Evolutionary conservation across 2,329 filamentous ascomycete species (phyloP), one percentile per base, ranked within the genome.

Genomic region (Aspergillus costaricaensis): DNA sequence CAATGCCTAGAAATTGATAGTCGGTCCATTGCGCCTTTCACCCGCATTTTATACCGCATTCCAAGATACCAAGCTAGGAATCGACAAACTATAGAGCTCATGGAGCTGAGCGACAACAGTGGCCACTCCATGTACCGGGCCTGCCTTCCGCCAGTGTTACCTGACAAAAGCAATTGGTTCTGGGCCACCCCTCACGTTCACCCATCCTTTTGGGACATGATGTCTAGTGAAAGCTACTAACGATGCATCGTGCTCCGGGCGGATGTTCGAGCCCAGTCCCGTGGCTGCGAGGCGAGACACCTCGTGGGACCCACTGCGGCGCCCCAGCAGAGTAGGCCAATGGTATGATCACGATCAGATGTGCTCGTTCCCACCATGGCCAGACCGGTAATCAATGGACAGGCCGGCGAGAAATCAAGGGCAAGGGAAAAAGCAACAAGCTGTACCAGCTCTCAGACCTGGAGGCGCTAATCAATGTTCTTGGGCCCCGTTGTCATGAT

Each of bases 281-380:
- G 47, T 30, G 47, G 47, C n/a, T 50, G 47, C 47, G 47, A 50
- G 47, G 47, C 47, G 47, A 50, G 25, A 50, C 47, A 50, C 47
- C 47, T 50, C 47, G 47, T 50, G 47, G 47, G 47, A 50, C 47
- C 47, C 47, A 12, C 47, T n/a, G 15, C 25, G 23, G 19, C 5
- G 21, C 44, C 25, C 44, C 44, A 23, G 25, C 44, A 30, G 44
- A 30, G 14, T 14, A 12, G 25, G 23, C 44, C 44, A 49, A 49
- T 49, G 25, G n/a, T n/a, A 30, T 23, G 44, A 30, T 30, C 21
- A 19, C 44, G 44, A 49, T 49, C 44, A n/a, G 23, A 49, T 49
- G 44, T 49, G 15, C 23, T 49, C 44, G 21, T 49, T 49, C 44
- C 44, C 44, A 49, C 44, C 14, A 49, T 49, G 44, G 25, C 25